A percentile compares a stretch with the other conserved stretches of the same genome.
phyloP scores from a whole-genome alignment of 1,284 basidiomycete genomes.

The Microbotryum silenes-acaulis region DNA sequence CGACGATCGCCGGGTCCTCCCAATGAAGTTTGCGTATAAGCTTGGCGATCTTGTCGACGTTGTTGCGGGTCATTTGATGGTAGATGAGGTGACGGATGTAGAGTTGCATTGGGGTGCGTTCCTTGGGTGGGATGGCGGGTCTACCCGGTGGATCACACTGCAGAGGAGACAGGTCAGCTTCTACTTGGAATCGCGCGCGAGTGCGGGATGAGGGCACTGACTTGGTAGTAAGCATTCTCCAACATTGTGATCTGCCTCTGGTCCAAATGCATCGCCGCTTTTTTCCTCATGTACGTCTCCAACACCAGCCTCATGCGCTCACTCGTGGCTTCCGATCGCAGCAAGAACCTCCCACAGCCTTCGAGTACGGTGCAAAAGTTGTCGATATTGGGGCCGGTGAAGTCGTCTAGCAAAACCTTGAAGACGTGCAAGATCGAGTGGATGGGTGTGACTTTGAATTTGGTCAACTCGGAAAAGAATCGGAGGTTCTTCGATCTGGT shows the following conservation, averaged over 20 bases:
- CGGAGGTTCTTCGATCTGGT: constrained; percentile 81
- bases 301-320: constrained; percentile 69
- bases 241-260: constrained; percentile 78
- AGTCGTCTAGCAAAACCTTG: constrained; percentile 94
- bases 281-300: constrained; percentile 89
- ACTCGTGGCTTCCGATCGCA: constrained; percentile 78
- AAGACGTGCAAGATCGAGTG: constrained; percentile 91
- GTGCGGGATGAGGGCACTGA: constrained; percentile 40
- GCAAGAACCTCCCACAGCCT: constrained; percentile 84
- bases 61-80: constrained; percentile 64
- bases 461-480: constrained; percentile 85
- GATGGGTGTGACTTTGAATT: constrained; percentile 86
- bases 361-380: constrained; percentile 86
- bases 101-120: constrained; percentile 77
- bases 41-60: constrained; percentile 48
- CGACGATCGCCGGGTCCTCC: constrained; percentile 57
- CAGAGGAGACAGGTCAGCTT: background rate
- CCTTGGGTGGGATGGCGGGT: constrained; percentile 71
- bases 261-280: constrained; percentile 84
- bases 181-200: background rate
- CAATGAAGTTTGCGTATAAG: constrained; percentile 89
- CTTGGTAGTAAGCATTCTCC: constrained; percentile 98
- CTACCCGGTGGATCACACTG: constrained; percentile 97
- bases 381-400: constrained; percentile 84
- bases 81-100: constrained; percentile 91